Percentiles rank a stretch among this genome's conserved stretches.
These are phyloP conservation scores for Solanum corneliomulleri DNA, from an alignment of 257 asterid species.

Conservation along the genomic window DNA sequence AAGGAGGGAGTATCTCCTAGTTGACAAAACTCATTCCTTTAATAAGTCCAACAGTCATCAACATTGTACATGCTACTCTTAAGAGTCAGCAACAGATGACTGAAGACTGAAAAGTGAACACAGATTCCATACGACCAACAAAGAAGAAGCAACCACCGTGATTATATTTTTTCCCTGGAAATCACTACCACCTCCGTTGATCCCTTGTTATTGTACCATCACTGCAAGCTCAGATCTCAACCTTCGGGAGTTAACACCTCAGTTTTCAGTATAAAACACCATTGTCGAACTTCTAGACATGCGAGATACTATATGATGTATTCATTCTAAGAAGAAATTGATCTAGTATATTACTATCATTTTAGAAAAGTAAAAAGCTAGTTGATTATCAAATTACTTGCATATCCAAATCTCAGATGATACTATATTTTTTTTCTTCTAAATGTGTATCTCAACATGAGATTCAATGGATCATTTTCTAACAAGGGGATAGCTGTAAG, in stretches of 20 bases:
- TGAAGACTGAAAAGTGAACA: background rate
- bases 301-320: background rate
- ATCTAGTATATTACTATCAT: background rate
- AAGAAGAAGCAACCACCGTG: background rate
- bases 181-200: background rate
- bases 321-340: background rate
- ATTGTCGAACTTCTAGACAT: background rate
- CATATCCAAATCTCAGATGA: background rate
- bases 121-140: background rate
- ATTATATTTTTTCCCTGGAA: background rate
- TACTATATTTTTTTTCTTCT: background rate
- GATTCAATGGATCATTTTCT: background rate
- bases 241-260: background rate
- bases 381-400: background rate
- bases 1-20: background rate
- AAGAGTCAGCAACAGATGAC: background rate
- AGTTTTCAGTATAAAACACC: background rate
- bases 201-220: background rate
- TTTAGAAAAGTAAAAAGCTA: background rate
- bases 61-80: background rate
- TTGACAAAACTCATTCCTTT: background rate
- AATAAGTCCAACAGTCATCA: background rate
- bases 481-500: background rate
- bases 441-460: background rate
- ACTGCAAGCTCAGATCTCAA: background rate